A percentile compares a stretch with the other conserved stretches of the same genome.
Evolutionary conservation across 1,139 yeast species (phyloP).

Genomic region (Maudiozyma humilis): DNA sequence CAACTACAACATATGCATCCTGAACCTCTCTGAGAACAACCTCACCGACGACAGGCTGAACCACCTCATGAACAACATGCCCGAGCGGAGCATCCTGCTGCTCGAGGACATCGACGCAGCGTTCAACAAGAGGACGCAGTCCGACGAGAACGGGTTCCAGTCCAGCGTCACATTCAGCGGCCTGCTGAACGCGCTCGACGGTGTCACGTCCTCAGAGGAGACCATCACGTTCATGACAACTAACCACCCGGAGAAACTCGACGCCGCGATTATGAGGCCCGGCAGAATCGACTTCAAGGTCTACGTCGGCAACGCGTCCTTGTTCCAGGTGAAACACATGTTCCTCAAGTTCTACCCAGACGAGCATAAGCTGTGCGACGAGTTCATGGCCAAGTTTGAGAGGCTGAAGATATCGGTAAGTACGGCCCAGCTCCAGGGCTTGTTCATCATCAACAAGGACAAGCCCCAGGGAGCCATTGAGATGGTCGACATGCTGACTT

Average conservation of each 20-base stretch:
- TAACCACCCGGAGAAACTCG: constrained; percentile 88
- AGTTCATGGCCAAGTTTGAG: constrained; percentile 39
- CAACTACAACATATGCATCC: constrained; percentile 89
- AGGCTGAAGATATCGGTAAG: constrained; percentile 39
- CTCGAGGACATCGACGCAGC: constrained; percentile 96
- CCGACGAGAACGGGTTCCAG: constrained; percentile 54
- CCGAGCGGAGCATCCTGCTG: constrained; percentile 74
- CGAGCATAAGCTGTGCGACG: constrained; percentile 49
- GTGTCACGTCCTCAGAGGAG: constrained; percentile 98
- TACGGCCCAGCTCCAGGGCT: constrained; percentile 92
- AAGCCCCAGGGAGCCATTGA: constrained; percentile 69
- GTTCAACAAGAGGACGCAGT: constrained; percentile 71
- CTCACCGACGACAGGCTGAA: constrained; percentile 89
- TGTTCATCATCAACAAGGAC: constrained; percentile 85
- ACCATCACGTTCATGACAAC: constrained; percentile 96
- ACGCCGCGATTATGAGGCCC: constrained; percentile 76
- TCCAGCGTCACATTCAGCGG: constrained; percentile 96
- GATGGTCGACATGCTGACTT: constrained; percentile 37
- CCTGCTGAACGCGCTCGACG: constrained; percentile 84
- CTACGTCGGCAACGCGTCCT: constrained; percentile 76
- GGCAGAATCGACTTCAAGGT: constrained; percentile 89
- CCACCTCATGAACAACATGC: constrained; percentile 92
- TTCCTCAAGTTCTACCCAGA: constrained; percentile 78
- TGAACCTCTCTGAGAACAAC: constrained; percentile 83
- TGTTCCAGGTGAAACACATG: constrained; percentile 72